Evolutionary conservation across 2,329 filamentous ascomycete species (phyloP).

Genomic region (Fusarium longipes): DNA sequence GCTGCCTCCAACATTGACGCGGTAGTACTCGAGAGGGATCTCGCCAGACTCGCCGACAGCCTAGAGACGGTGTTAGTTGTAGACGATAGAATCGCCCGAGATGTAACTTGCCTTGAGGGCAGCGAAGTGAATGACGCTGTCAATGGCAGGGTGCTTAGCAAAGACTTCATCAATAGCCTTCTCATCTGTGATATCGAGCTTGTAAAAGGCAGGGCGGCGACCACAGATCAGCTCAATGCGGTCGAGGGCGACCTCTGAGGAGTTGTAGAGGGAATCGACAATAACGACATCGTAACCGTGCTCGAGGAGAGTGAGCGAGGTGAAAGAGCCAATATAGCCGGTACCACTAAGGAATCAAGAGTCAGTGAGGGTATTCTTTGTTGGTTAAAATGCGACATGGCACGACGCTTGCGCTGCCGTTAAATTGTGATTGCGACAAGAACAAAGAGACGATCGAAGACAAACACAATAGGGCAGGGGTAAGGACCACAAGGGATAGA

Average conservation of each 20-base stretch:
- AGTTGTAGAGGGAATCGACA: conserved; percentile 97
- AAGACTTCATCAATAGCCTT: conserved; percentile 87
- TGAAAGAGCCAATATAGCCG: conserved; percentile 99
- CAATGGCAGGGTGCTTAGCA: conserved; percentile 87
- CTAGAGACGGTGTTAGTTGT: conserved; percentile 58
- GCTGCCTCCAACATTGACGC: conserved; percentile 94
- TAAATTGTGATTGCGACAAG: conserved; percentile 25
- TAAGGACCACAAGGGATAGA: conserved; percentile 30
- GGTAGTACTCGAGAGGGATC: conserved; percentile 97
- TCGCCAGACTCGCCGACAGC: conserved; percentile 95
- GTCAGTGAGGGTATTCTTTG: conserved; percentile 40
- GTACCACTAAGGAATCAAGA: conserved; percentile 75
- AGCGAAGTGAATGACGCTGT: conserved; percentile 99
- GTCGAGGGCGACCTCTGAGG: conserved; percentile 88
- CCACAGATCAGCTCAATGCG: conserved; percentile 95
- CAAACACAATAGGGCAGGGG: conserved; percentile 6
- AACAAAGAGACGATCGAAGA: conserved; percentile 18
- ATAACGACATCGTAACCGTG: conserved; percentile 97
- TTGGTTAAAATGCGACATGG: conserved; percentile 18
- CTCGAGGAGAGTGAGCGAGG: conserved; percentile 88
- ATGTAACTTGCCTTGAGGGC: conserved; percentile 80
- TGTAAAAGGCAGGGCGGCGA: conserved; percentile 85
- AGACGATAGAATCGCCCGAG: neutral
- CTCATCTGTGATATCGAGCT: conserved; percentile 90
- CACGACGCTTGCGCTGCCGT: neutral